Conservation (phyloP, 1,284 basidiomycete genomes). For the Ceratobasidium sp. region DNA sequence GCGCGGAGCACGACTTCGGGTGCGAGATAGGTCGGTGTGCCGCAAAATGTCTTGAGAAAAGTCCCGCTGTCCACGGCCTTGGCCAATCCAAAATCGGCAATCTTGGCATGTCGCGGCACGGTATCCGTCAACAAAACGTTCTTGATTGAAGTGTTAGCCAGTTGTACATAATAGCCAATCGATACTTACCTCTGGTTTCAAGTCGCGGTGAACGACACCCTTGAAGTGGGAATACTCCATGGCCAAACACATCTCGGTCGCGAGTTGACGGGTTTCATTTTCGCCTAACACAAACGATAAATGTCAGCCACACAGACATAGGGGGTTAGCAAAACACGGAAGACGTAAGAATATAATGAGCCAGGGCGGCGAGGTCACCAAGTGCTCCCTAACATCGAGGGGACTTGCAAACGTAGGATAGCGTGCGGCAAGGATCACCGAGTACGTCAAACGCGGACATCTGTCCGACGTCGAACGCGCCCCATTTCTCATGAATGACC, state of each 20-base stretch:
- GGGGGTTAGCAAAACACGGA: not conserved
- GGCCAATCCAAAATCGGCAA: constrained; percentile 94
- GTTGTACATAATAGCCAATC: not conserved
- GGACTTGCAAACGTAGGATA: not conserved
- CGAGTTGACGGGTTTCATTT: constrained; percentile 66
- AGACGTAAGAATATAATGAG: not conserved
- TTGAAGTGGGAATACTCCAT: constrained; percentile 76
- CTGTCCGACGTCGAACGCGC: not conserved
- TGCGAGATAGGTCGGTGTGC: constrained; percentile 85
- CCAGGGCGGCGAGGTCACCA: not conserved
- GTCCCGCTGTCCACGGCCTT: constrained; percentile 73
- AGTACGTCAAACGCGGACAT: not conserved
- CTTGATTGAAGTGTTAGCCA: not conserved
- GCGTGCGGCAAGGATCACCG: not conserved
- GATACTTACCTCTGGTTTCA: constrained; percentile 81
- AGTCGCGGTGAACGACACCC: constrained; percentile 87
- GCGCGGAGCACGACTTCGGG: constrained; percentile 86
- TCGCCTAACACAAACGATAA: constrained; percentile 62
- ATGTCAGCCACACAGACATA: constrained; percentile 7
- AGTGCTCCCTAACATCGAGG: not conserved
- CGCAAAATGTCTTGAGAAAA: constrained; percentile 75
- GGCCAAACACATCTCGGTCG: constrained; percentile 65
- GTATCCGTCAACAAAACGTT: constrained; percentile 33
- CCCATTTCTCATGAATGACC: not conserved
- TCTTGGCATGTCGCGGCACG: constrained; percentile 74